These are phyloP conservation scores for Schizosaccharomyces versatilis DNA, from an alignment of 1,139 yeast species.

Conservation along the genomic window DNA sequence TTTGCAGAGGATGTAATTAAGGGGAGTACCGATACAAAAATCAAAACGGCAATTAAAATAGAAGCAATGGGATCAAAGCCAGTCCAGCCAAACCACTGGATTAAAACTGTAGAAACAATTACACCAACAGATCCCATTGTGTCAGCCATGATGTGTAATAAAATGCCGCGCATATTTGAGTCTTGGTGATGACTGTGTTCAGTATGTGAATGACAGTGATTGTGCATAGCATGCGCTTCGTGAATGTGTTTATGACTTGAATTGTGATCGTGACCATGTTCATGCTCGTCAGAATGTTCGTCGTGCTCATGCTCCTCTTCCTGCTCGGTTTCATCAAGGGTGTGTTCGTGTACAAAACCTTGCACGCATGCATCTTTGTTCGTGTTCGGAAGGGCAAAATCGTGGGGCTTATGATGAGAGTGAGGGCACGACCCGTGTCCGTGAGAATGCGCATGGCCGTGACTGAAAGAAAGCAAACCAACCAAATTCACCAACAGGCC, in stretches of 20 bases:
- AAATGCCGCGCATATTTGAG: slow-evolving; percentile 88
- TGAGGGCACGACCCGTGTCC: slow-evolving; percentile 13
- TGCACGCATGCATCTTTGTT: not conserved
- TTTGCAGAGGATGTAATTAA: slow-evolving; percentile 60
- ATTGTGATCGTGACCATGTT: slow-evolving; percentile 15
- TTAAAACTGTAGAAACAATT: slow-evolving; percentile 50
- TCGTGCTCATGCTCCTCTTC: slow-evolving; percentile 15
- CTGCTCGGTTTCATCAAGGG: slow-evolving; percentile 3
- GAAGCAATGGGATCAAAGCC: slow-evolving; percentile 88
- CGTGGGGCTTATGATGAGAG: not conserved
- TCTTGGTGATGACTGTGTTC: slow-evolving; percentile 21
- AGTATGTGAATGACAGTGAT: slow-evolving; percentile 6
- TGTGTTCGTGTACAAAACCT: not conserved
- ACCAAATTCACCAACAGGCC: slow-evolving; percentile 77
- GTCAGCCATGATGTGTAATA: slow-evolving; percentile 80
- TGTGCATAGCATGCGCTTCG: slow-evolving; percentile 4
- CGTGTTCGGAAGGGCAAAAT: not conserved
- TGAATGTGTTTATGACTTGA: slow-evolving; percentile 14
- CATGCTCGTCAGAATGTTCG: slow-evolving; percentile 7
- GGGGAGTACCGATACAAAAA: slow-evolving; percentile 65
- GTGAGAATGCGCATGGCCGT: slow-evolving; percentile 28
- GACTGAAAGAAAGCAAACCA: slow-evolving; percentile 86
- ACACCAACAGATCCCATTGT: slow-evolving; percentile 95
- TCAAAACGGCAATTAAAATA: slow-evolving; percentile 58
- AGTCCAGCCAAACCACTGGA: slow-evolving; percentile 26